phyloP scores from a whole-genome alignment of 179 eudicot species.

The Patellifolia procumbens region DNA sequence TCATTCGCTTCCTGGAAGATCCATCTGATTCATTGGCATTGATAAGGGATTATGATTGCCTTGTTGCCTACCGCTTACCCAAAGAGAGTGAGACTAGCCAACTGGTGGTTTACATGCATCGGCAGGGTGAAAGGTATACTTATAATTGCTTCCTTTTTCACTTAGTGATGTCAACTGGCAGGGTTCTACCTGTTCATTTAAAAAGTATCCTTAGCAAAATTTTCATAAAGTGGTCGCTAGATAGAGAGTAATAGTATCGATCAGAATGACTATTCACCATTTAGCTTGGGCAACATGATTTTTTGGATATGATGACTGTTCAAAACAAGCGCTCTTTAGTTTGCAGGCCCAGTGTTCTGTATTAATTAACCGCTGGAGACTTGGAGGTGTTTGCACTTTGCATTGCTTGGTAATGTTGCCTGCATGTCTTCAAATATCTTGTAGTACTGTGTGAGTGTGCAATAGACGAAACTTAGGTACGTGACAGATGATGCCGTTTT shows the following conservation, averaged over 20 bases:
- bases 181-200: not conserved
- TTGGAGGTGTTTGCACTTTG: not conserved
- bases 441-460: too few species aligned
- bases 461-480: too few species aligned
- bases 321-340: not conserved
- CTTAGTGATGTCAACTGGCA: not conserved
- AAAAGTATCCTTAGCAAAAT: conserved; percentile 5
- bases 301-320: not conserved
- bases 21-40: conserved; percentile 58
- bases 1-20: conserved; percentile 55
- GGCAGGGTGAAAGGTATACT: conserved; percentile 38
- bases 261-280: not conserved
- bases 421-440: too few species aligned
- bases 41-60: conserved; percentile 65
- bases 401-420: too few species aligned
- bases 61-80: conserved; percentile 78
- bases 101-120: conserved; percentile 70
- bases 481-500: too few species aligned
- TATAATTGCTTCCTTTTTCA: not conserved
- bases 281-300: not conserved
- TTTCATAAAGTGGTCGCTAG: not conserved
- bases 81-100: conserved; percentile 47
- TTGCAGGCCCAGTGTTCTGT: not conserved
- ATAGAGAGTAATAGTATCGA: conserved; percentile 4
- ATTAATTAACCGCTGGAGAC: not conserved